Base-by-base conservation (phyloP, 2,329 filamentous ascomycete genomes). In the Hysterium pulicare region DNA sequence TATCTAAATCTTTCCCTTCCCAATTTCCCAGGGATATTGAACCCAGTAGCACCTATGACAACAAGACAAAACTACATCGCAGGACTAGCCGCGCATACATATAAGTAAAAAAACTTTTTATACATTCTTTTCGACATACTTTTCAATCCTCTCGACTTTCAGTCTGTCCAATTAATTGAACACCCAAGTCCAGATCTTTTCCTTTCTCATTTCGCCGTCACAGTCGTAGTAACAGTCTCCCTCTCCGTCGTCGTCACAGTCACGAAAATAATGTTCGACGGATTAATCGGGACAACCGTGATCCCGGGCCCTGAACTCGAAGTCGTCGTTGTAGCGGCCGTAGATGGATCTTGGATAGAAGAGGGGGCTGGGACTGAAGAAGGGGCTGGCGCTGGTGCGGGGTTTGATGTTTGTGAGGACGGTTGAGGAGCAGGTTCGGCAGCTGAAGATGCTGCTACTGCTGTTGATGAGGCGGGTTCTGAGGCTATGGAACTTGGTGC, bases 341-440 rank as follows among this genome's bases (percentile, higher is more conserved):
- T n/a, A n/a, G 17, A 34, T 11, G 47, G 43, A 10, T 19, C 28
- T 23, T 19, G 72, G 9, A 22, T 41, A 2, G 51, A 63, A 1
- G 57, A 61, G 9, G 48, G 20, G 15, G 40, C 19, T 10, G 32
- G 11, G 13, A 24, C 16, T n/a, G 40, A 38, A 3, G 37, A 20
- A 8, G 41, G 15, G 16, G 20, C 28, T 22, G 33, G 19, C 17
- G 21, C 21, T n/a, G 15, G 10, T 11, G 16, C 13, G 11, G 40
- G 20, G 13, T 24, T 11, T 23, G 44, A 26, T 20, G 39, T 1
- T 13, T 35, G 33, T 26, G 44, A 34, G 11, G 6, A 35, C 19
- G 11, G 15, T 20, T 16, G 23, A 23, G n/a, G 37, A 4, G 36
- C 21, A 33, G 33, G 38, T 21, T 33, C 19, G 15, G 35, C 21